Base-by-base conservation (phyloP, 495 filamentous ascomycete genomes). In the Articulospora tetracladia region DNA sequence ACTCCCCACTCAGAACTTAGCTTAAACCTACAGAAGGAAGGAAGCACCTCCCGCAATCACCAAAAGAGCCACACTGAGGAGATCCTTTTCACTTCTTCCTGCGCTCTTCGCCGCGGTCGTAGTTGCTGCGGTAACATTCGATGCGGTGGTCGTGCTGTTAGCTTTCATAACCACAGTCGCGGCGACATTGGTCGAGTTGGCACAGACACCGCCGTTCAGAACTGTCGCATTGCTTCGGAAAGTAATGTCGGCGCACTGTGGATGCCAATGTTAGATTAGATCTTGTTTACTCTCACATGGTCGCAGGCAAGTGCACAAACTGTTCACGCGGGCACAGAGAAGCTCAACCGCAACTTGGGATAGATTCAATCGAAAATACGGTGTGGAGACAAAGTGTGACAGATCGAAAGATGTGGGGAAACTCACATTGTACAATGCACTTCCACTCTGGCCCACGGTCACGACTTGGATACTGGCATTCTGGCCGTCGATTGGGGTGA, bases 211-310 rank as follows among this genome's bases (percentile, higher is more conserved):
- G n/a, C 64, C 73, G 4, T 58, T 52, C 17, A 80, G 74, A 2
- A 67, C 32, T 15, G 58, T 65, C 4, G 79, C 84, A 12, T 72
- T 68, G 47, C 72, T 59, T 23, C 71, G 71, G 72, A 88, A 86
- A 15, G 73, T 79, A 62, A 87, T 81, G 59, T 88, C 85, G 56
- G 84, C 83, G 65, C 85, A 88, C 83, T 86, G 48, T 53, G 28
- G 25, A 6, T 32, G 49, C 20, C 27, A 53, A 13, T 53, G 6
- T 17, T 13, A 1, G n/a, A 1, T 32, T 11, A 17, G 27, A 53
- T n/a, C n/a, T n/a, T n/a, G n/a, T n/a, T n/a, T n/a, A n/a, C n/a
- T n/a, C n/a, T n/a, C n/a, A n/a, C n/a, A n/a, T n/a, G n/a, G n/a
- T n/a, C n/a, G n/a, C n/a, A n/a, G n/a, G n/a, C n/a, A n/a, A n/a